Evolutionary conservation across 2,329 filamentous ascomycete species (phyloP), one percentile per base, ranked within the genome.

Genomic region (Xylaria sp.): DNA sequence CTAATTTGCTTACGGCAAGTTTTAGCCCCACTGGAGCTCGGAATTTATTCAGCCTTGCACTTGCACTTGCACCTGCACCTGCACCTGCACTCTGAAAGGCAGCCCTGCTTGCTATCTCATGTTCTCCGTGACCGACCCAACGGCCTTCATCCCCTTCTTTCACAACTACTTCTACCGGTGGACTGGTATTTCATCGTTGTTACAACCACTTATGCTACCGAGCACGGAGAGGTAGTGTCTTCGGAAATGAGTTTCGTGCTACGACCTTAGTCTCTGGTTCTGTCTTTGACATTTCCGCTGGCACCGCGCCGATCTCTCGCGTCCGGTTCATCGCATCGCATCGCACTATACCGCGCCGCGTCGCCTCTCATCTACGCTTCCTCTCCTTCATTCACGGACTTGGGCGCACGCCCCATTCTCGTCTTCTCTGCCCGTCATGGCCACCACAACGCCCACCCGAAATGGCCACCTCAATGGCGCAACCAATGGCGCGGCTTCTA

Each of bases 401-500:
- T n/a, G n/a, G n/a, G n/a, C n/a, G n/a, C n/a, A n/a, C n/a, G n/a
- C n/a, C n/a, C n/a, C n/a, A n/a, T 8, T 17, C n/a, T 19, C 15
- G 8, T 29, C 25, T 23, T 23, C 54, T 35, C n/a, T 4, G 31
- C 27, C 21, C 69, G 68, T 48, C 49, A 84, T 83, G 81, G 69
- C 75, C 38, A 56, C 64, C 40, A 44, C 61, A 43, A 56, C 40
- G 10, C 73, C 80, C 35, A 67, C 76, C 17, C 76, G 77, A 52
- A 83, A 83, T 66, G 80, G 80, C 65, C 71, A 77, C 65, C 67
- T 76, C 58, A 81, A 82, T 60, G 81, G 81, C 56, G 72, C 73
- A 40, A 68, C 72, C 46, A 80, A 82, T 65, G 79, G 78, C 59
- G 69, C 75, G 54, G 65, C 71, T 25, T 44, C 68, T 49, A 69